phyloP scores from a whole-genome alignment of 208 protist genomes.

The Leishmania major region DNA sequence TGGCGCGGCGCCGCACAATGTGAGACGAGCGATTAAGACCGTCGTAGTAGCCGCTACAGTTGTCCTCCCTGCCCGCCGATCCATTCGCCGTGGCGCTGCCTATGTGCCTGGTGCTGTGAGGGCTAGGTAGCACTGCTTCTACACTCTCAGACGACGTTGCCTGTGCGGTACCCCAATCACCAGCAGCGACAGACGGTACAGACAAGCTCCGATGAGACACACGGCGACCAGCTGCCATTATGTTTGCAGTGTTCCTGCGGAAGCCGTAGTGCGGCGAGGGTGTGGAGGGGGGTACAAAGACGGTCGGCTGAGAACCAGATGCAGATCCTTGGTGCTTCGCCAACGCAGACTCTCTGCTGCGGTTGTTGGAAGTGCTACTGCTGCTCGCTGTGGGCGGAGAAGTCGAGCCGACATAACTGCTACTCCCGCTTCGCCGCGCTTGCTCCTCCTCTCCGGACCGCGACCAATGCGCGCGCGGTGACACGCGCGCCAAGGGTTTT shows the following conservation, averaged over 20 bases:
- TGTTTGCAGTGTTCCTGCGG: slow-evolving; percentile 26
- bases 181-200: slow-evolving; percentile 4
- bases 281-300: slow-evolving; percentile 33
- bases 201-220: slow-evolving; percentile 26
- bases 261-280: slow-evolving; percentile 37
- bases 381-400: slow-evolving; percentile 14
- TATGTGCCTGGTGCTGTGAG: neutral
- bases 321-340: neutral
- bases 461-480: slow-evolving; percentile 7
- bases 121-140: slow-evolving; percentile 1
- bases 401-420: slow-evolving; percentile 3
- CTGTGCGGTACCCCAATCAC: neutral
- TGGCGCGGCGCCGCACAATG: slow-evolving; percentile 8
- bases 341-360: slow-evolving; percentile 1
- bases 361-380: slow-evolving; percentile 1
- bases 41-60: neutral
- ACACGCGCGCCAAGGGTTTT: slow-evolving; percentile 2
- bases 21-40: neutral
- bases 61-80: neutral
- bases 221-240: slow-evolving; percentile 30
- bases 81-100: neutral
- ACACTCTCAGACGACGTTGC: neutral
- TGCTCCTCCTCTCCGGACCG: slow-evolving; percentile 14
- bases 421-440: slow-evolving; percentile 5
- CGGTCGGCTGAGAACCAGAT: slow-evolving; percentile 3